Evolutionary conservation across 2,329 filamentous ascomycete genomes (phyloP).

Genomic region (Aspergillus sp.): DNA sequence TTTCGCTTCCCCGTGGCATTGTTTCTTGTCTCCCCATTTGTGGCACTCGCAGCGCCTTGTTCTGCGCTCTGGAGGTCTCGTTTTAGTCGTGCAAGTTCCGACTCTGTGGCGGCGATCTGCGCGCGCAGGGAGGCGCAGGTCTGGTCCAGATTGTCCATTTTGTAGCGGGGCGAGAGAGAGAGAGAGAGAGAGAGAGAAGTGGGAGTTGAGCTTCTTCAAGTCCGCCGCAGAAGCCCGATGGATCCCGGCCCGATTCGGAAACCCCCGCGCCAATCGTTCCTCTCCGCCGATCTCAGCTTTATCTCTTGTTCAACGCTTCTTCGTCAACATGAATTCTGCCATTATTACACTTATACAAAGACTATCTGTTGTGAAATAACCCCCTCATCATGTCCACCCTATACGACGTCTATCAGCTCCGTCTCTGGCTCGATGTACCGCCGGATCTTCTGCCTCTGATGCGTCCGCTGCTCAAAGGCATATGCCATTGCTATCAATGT

Average conservation of each 20-base stretch:
- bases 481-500: slow-evolving; percentile 56
- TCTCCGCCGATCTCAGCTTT: no score
- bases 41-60: slow-evolving; percentile 13
- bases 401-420: slow-evolving; percentile 38
- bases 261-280: not conserved
- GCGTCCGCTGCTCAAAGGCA: slow-evolving; percentile 56
- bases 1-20: slow-evolving; percentile 17
- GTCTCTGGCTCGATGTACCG: slow-evolving; percentile 41
- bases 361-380: not conserved
- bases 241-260: not conserved
- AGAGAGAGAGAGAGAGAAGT: not conserved
- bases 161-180: not conserved
- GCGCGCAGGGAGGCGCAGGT: slow-evolving; percentile 25
- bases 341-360: not conserved
- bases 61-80: slow-evolving; percentile 25
- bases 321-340: not conserved
- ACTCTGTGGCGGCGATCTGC: slow-evolving; percentile 30
- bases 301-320: no score
- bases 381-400: not conserved
- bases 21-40: slow-evolving; percentile 2
- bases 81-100: slow-evolving; percentile 25
- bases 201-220: not conserved
- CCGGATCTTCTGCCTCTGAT: slow-evolving; percentile 38
- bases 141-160: slow-evolving; percentile 15
- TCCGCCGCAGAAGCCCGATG: not conserved